These are phyloP conservation scores for Vaccinium darrowii DNA, from an alignment of 148 eudicot species.

Conservation along the genomic window DNA sequence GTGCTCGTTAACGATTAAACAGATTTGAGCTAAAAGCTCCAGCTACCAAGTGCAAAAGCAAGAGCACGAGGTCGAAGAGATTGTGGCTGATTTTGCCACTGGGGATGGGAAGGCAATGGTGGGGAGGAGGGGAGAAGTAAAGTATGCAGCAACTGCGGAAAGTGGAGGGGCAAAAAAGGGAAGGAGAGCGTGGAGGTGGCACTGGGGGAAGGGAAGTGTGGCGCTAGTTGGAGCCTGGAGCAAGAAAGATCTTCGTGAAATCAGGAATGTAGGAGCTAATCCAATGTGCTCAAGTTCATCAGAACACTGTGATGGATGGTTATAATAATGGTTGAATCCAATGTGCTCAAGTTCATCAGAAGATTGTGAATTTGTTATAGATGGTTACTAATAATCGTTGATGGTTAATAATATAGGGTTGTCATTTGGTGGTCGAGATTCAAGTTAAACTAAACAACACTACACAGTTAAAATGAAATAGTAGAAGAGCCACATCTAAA, in stretches of 20 bases:
- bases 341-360: not conserved
- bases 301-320: not conserved
- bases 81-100: not conserved
- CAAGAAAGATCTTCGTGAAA: not conserved
- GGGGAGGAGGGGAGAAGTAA: not conserved
- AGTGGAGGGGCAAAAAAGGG: not conserved
- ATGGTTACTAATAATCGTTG: not conserved
- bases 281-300: not conserved
- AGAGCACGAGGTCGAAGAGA: not conserved
- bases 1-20: too few species aligned
- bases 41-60: not conserved
- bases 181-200: not conserved
- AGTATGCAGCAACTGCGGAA: not conserved
- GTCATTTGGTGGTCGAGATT: not conserved
- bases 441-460: not conserved
- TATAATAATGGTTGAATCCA: not conserved
- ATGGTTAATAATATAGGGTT: not conserved
- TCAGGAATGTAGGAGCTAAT: not conserved
- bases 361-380: not conserved
- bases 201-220: not conserved
- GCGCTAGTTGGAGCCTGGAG: not conserved
- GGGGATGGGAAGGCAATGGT: not conserved
- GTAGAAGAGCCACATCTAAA: not conserved
- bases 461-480: not conserved
- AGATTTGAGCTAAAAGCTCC: not conserved